These are phyloP conservation scores for Nigrospora sphaerica DNA, from an alignment of 2,329 filamentous ascomycete genomes.

Conservation along the genomic window DNA sequence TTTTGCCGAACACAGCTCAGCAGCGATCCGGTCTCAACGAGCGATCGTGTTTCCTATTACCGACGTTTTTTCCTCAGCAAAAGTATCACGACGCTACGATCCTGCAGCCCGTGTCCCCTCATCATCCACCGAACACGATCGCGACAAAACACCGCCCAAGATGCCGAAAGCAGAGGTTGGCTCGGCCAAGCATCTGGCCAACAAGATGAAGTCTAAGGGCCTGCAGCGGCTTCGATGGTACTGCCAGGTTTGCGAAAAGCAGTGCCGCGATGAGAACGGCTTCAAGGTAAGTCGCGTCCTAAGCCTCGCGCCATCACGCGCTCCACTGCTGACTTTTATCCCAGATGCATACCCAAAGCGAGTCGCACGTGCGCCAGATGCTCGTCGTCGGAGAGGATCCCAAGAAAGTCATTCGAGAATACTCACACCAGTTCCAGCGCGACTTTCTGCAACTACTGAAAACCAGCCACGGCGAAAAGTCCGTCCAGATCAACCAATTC, in stretches of 20 bases:
- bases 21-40: no score
- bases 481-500: slow-evolving; percentile 82
- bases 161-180: slow-evolving; percentile 94
- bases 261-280: slow-evolving; percentile 79
- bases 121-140: not conserved
- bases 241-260: slow-evolving; percentile 73
- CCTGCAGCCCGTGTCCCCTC: no score
- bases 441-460: slow-evolving; percentile 73
- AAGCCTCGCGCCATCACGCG: no score
- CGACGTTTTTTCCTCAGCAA: not conserved
- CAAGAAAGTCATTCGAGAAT: slow-evolving; percentile 76
- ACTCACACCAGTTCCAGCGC: slow-evolving; percentile 69
- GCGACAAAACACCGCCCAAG: slow-evolving; percentile 24
- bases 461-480: slow-evolving; percentile 86
- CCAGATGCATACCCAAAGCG: slow-evolving; percentile 72
- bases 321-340: not conserved
- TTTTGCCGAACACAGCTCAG: not conserved
- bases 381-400: slow-evolving; percentile 81
- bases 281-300: slow-evolving; percentile 47
- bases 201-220: slow-evolving; percentile 81
- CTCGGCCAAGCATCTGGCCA: slow-evolving; percentile 81
- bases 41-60: no score
- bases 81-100: not conserved
- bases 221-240: slow-evolving; percentile 83
- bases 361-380: slow-evolving; percentile 87